Conservation (phyloP, 2,329 filamentous ascomycete genomes). For the Karstenula rhodostoma region DNA sequence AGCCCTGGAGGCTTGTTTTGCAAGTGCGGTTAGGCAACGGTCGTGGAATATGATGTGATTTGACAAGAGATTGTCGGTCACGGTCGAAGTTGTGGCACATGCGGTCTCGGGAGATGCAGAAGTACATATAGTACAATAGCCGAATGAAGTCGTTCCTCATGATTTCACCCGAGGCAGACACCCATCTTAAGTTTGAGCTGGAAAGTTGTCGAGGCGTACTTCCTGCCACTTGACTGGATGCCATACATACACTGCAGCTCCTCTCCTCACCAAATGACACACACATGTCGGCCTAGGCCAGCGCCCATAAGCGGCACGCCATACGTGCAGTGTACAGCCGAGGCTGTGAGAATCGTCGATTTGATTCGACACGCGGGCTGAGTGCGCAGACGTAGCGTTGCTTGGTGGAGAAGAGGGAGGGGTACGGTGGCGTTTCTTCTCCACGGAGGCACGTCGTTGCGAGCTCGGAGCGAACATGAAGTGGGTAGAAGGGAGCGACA, state of each 20-base stretch:
- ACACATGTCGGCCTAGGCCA: background rate
- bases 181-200: too few relatives aligned
- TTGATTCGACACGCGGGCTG: background rate
- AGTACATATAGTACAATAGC: too few relatives aligned
- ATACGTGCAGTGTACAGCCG: background rate
- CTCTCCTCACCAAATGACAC: background rate
- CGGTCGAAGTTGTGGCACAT: too few relatives aligned
- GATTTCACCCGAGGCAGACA: too few relatives aligned
- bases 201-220: background rate
- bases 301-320: background rate
- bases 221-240: background rate
- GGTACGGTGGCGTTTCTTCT: background rate
- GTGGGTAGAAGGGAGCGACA: background rate
- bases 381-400: background rate
- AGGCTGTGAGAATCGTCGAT: background rate
- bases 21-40: background rate
- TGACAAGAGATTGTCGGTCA: too few relatives aligned
- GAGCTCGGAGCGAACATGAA: background rate
- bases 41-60: too few relatives aligned
- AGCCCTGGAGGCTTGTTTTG: too few relatives aligned
- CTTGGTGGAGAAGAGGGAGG: background rate
- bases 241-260: background rate
- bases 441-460: background rate
- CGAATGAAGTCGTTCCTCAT: too few relatives aligned
- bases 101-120: too few relatives aligned